Percentiles rank a stretch among this genome's conserved stretches.
phyloP scores from a whole-genome alignment of 2,329 filamentous ascomycete species.

The Ceratocystis alfenasii region DNA sequence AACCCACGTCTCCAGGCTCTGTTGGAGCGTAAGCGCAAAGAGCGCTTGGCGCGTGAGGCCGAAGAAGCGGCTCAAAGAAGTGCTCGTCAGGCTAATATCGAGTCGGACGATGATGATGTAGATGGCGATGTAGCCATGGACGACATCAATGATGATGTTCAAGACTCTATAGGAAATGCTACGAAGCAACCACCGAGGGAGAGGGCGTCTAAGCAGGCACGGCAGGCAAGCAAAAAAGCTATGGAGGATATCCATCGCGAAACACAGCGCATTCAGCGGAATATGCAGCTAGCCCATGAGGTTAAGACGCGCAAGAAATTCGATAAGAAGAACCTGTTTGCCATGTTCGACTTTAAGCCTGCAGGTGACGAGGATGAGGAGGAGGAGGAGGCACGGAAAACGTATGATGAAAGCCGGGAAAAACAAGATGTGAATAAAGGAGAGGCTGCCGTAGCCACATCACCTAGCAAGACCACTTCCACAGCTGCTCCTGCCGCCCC shows the following conservation, averaged over 20 bases:
- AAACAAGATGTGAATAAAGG: slow-evolving; percentile 13
- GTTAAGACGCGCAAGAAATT: slow-evolving; percentile 87
- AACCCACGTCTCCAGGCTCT: slow-evolving; percentile 58
- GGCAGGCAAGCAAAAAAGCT: slow-evolving; percentile 90
- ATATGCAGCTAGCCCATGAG: slow-evolving; percentile 82
- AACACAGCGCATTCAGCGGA: slow-evolving; percentile 79
- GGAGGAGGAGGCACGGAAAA: slow-evolving; percentile 26
- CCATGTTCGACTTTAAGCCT: slow-evolving; percentile 64
- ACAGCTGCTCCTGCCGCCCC: background rate
- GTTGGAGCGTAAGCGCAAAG: slow-evolving; percentile 59
- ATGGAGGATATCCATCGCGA: slow-evolving; percentile 90
- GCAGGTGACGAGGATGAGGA: slow-evolving; percentile 27
- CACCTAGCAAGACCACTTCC: slow-evolving; percentile 21
- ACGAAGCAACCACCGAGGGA: slow-evolving; percentile 45
- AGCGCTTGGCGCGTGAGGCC: slow-evolving; percentile 56
- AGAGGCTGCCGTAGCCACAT: background rate
- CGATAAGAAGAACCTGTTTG: slow-evolving; percentile 68
- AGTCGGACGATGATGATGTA: slow-evolving; percentile 31
- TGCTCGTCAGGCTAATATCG: slow-evolving; percentile 34
- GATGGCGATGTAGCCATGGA: slow-evolving; percentile 26
- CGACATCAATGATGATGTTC: slow-evolving; percentile 42
- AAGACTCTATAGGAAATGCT: slow-evolving; percentile 25
- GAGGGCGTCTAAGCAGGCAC: slow-evolving; percentile 55
- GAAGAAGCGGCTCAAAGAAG: slow-evolving; percentile 33
- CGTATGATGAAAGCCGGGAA: background rate